Evolutionary conservation across 2,329 filamentous ascomycete genomes (phyloP).

Genomic region (Microcyclosporella mali): DNA sequence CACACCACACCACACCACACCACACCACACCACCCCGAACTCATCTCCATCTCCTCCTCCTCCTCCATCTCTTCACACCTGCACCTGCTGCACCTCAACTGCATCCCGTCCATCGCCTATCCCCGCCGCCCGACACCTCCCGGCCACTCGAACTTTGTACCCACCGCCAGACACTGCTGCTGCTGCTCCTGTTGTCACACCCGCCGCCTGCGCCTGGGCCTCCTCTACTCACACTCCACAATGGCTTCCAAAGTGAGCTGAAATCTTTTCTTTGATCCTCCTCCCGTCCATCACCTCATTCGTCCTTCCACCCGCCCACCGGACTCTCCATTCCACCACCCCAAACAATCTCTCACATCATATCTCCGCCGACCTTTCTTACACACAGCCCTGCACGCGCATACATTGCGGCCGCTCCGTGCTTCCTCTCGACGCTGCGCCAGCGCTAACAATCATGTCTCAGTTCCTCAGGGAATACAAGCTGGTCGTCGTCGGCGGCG

Average conservation of each 20-base stretch:
- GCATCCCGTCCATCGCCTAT: not conserved
- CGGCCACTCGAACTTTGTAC: constrained; percentile 3
- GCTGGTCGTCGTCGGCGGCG: constrained; percentile 88
- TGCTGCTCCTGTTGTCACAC: no score
- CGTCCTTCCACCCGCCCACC: no score
- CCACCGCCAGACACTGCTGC: constrained; percentile 4
- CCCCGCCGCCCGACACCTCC: constrained; percentile 1
- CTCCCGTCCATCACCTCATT: constrained; percentile 4
- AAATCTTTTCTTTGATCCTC: constrained; percentile 6
- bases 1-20: no score
- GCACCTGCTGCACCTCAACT: not conserved
- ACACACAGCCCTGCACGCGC: not conserved
- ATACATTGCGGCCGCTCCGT: not conserved
- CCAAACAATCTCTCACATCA: constrained; percentile 1
- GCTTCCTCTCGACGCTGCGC: constrained; percentile 1
- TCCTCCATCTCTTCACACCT: constrained; percentile 1
- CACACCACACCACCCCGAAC: constrained; percentile 3
- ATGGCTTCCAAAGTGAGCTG: constrained; percentile 32
- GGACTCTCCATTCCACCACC: no score
- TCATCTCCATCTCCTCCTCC: constrained; percentile 4
- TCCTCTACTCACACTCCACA: constrained; percentile 12
- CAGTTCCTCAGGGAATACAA: constrained; percentile 51
- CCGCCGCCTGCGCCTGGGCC: not conserved
- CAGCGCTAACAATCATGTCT: constrained; percentile 13
- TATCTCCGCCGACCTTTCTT: not conserved